Evolutionary conservation across 2,329 filamentous ascomycete species (phyloP).

Genomic region (Xylariales sp.): DNA sequence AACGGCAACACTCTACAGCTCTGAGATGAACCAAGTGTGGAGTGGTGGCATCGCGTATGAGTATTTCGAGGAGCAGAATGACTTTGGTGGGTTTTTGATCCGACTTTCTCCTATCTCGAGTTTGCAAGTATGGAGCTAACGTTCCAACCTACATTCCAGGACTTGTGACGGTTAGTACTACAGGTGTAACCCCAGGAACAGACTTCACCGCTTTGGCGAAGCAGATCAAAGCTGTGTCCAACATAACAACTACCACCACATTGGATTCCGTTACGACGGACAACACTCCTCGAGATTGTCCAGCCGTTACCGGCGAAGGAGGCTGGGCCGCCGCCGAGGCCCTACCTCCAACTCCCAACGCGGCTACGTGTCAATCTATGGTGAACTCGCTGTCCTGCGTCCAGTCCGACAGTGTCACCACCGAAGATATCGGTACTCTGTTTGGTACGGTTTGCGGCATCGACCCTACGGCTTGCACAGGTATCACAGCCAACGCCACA

Average conservation of each 20-base stretch:
- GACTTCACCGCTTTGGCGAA: constrained; percentile 60
- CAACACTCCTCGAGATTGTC: constrained; percentile 60
- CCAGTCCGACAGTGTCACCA: constrained; percentile 43
- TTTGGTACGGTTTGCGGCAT: constrained; percentile 29
- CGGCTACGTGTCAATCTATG: constrained; percentile 66
- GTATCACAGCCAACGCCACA: constrained; percentile 47
- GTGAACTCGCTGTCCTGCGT: constrained; percentile 57
- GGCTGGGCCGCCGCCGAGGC: constrained; percentile 53
- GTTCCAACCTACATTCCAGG: neutral
- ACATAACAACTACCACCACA: constrained; percentile 51
- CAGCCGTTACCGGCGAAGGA: constrained; percentile 38
- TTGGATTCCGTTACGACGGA: constrained; percentile 54
- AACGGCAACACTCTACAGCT: constrained; percentile 59
- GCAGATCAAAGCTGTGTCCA: constrained; percentile 48
- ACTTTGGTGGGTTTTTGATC: constrained; percentile 46
- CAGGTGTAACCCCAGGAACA: constrained; percentile 43
- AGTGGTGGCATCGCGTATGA: constrained; percentile 77
- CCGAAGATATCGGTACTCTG: constrained; percentile 45
- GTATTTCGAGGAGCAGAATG: constrained; percentile 70
- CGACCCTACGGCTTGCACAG: constrained; percentile 41
- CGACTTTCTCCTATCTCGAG: neutral
- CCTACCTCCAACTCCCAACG: constrained; percentile 66
- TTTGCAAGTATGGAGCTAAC: neutral
- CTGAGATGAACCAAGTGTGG: constrained; percentile 64
- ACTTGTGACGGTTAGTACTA: constrained; percentile 44